phyloP scores from a whole-genome alignment of 2,329 filamentous ascomycete genomes.

The Hymenotorrendiella dingleyae region DNA sequence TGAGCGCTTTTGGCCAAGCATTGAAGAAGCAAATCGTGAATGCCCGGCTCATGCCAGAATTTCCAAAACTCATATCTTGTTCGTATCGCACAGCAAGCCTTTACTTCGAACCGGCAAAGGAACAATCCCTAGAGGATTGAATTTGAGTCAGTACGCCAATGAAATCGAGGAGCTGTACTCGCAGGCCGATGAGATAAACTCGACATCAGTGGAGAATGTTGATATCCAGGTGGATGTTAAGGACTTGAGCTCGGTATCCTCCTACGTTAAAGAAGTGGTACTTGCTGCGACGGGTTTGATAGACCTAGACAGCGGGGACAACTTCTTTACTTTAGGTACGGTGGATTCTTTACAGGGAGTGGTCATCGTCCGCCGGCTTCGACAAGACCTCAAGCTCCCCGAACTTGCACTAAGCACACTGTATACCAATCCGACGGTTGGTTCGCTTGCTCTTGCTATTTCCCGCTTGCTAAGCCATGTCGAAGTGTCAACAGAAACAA shows the following conservation, averaged over 20 bases:
- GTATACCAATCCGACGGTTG: slow-evolving; percentile 4
- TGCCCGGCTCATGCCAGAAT: slow-evolving; percentile 28
- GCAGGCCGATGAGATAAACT: background rate
- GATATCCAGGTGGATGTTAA: background rate
- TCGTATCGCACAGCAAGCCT: slow-evolving; percentile 30
- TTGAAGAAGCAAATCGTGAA: slow-evolving; percentile 29
- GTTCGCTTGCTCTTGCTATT: background rate
- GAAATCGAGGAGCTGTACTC: slow-evolving; percentile 33
- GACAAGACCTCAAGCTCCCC: background rate
- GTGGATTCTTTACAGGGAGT: slow-evolving; percentile 8
- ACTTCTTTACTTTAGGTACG: slow-evolving; percentile 10
- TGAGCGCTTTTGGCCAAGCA: slow-evolving; percentile 26
- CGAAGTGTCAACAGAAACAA: no score
- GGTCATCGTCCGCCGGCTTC: background rate
- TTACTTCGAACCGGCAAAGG: slow-evolving; percentile 34
- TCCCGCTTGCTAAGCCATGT: no score
- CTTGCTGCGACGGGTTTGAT: background rate
- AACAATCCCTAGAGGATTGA: slow-evolving; percentile 31
- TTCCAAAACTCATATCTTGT: slow-evolving; percentile 28
- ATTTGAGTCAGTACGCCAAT: slow-evolving; percentile 27
- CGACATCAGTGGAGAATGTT: background rate
- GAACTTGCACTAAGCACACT: slow-evolving; percentile 1
- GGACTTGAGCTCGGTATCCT: background rate
- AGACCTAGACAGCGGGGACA: slow-evolving; percentile 14
- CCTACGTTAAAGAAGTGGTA: background rate